These are phyloP conservation scores for Carex sylvatica DNA, from an alignment of 202 grass and related monocot species.

Conservation along the genomic window DNA sequence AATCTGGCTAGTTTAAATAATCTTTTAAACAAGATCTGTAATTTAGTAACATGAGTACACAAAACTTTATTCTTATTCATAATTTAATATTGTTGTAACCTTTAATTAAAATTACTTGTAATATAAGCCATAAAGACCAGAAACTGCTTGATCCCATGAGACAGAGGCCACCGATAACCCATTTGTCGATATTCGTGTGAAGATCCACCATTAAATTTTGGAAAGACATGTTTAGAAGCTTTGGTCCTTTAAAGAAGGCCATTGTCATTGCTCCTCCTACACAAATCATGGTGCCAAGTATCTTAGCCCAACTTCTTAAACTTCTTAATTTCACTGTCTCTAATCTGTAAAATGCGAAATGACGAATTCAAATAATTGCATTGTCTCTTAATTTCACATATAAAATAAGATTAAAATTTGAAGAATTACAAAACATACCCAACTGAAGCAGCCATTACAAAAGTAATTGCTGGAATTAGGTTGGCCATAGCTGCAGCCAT, in stretches of 20 bases:
- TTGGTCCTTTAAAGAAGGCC: slow-evolving; percentile 69
- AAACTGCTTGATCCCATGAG: slow-evolving; percentile 56
- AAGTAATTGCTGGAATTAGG: slow-evolving; percentile 51
- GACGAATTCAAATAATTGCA: too few species aligned
- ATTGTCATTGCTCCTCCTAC: slow-evolving; percentile 58
- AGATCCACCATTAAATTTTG: slow-evolving; percentile 9
- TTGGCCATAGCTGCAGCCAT: slow-evolving; percentile 74
- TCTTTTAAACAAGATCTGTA: background rate
- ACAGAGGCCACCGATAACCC: slow-evolving; percentile 43
- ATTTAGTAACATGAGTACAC: background rate
- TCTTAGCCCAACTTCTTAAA: slow-evolving; percentile 61
- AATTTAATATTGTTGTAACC: background rate
- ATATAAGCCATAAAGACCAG: slow-evolving; percentile 82
- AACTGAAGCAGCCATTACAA: slow-evolving; percentile 54
- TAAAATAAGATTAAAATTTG: background rate
- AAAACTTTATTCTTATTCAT: background rate
- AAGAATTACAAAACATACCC: slow-evolving; percentile 37
- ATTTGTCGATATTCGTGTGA: background rate
- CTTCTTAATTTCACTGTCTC: slow-evolving; percentile 45
- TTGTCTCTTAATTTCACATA: background rate
- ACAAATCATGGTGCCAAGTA: slow-evolving; percentile 56
- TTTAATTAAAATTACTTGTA: slow-evolving; percentile 38
- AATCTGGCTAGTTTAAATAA: background rate
- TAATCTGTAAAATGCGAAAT: slow-evolving; percentile 26
- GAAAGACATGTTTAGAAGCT: slow-evolving; percentile 26